phyloP scores from a whole-genome alignment of 2,329 filamentous ascomycete species.

The Nothophoma quercina region DNA sequence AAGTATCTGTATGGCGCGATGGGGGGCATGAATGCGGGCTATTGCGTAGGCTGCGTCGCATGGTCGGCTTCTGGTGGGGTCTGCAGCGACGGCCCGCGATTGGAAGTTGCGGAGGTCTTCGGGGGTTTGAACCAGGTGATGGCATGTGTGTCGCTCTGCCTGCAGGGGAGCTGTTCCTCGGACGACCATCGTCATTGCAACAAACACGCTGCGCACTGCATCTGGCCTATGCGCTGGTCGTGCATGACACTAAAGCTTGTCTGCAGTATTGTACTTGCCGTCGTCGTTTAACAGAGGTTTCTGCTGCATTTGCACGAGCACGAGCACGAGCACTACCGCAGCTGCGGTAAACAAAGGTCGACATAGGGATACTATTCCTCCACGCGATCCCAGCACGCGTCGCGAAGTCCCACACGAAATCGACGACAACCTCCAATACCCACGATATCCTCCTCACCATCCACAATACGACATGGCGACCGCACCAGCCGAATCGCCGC shows the following conservation, averaged over 20 bases:
- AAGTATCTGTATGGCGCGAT: slow-evolving; percentile 40
- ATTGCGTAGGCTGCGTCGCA: slow-evolving; percentile 5
- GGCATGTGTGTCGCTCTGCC: neutral
- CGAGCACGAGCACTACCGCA: no score
- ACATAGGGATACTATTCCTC: neutral
- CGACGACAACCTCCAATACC: neutral
- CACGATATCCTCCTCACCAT: neutral
- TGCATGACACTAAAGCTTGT: neutral
- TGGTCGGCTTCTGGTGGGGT: slow-evolving; percentile 29
- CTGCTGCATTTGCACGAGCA: neutral
- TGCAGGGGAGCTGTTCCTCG: no score
- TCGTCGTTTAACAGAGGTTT: neutral
- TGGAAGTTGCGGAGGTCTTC: slow-evolving; percentile 4
- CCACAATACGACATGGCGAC: slow-evolving; percentile 17
- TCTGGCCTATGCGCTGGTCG: neutral
- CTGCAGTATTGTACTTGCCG: no score
- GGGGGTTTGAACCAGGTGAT: slow-evolving; percentile 29
- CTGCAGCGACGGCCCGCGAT: slow-evolving; percentile 3
- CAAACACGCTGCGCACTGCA: slow-evolving; percentile 1
- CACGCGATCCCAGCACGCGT: neutral
- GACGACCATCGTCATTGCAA: slow-evolving; percentile 1
- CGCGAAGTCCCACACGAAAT: no score
- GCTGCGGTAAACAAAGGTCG: slow-evolving; percentile 1
- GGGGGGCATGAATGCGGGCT: slow-evolving; percentile 31
- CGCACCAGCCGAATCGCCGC: slow-evolving; percentile 29